phyloP scores from a whole-genome alignment of 2,329 filamentous ascomycete species.

The Phyllosticta citribraziliensis region DNA sequence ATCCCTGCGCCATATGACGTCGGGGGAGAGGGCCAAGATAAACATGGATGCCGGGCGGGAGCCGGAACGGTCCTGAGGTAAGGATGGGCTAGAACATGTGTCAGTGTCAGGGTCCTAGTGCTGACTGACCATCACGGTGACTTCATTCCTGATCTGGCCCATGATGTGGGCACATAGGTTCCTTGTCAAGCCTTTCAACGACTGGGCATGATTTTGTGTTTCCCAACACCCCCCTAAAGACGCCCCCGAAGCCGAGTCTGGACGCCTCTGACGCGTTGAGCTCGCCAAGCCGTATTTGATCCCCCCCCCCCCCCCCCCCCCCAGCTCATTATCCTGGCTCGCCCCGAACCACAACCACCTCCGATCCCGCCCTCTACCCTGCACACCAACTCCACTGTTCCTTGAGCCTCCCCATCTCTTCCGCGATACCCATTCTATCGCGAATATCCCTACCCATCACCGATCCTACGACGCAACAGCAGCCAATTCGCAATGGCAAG shows the following conservation, averaged over 20 bases:
- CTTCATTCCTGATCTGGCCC: not conserved
- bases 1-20: constrained; percentile 8
- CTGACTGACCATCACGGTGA: not conserved
- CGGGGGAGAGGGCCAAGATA: not conserved
- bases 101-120: not conserved
- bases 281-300: constrained; percentile 2
- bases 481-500: constrained; percentile 19
- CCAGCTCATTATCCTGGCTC: constrained; percentile 1
- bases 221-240: not conserved
- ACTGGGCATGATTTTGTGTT: not conserved
- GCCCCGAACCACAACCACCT: not conserved
- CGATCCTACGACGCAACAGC: not conserved
- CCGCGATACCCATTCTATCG: not conserved
- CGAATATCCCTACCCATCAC: not conserved
- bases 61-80: not conserved
- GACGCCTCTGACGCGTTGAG: constrained; percentile 8
- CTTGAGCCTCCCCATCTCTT: not conserved
- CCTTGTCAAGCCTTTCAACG: not conserved
- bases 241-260: not conserved
- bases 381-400: not conserved
- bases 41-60: not conserved
- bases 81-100: not conserved
- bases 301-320: no score
- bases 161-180: not conserved
- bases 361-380: not conserved